Evolutionary conservation across 345 rosid species (phyloP), one percentile per base, ranked within the genome.

Genomic region (Euphorbia peplus): DNA sequence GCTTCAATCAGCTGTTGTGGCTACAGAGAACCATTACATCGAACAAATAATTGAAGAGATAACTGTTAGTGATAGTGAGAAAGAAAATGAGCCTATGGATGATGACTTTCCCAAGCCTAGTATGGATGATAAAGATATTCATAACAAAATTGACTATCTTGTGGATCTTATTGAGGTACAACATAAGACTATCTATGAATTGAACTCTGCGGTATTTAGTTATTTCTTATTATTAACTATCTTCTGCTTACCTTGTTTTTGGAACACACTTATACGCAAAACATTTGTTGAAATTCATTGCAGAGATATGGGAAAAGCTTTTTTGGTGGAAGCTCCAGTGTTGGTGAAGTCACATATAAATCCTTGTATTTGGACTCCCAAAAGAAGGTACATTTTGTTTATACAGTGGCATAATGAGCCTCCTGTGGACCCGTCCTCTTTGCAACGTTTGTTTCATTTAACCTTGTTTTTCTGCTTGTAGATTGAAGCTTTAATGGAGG

Each of bases 341-440:
- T 15, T 1, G 79, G 67, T 39, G 75, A 68, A 51, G 21, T 72
- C 59, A 71, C 70, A 37, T 80, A 84, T 54, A 80, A 72, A 70
- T 70, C 65, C 71, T 59, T 82, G 80, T 85, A 84, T 64, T 60
- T 81, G 52, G 83, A 82, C 11, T 79, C 85, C 30, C 85, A 79
- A 73, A 84, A 82, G 79, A 79, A 84, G 90, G 87, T 82, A 30
- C 25, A 26, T 22, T 26, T 47, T 19, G 39, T 64, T 37, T 47
- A 29, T 74, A 32, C 3, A 53, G 24, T 4, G 32, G 21, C 52
- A 26, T 64, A 28, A 41, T 53, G 19, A 35, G 41, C 39, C 21
- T 69, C 48, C 11, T 29, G 15, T n/a, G n/a, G n/a, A n/a, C n/a
- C n/a, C n/a, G n/a, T n/a, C 41, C 37, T 41, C 47, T 57, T 18